Evolutionary conservation across 345 rosid species (phyloP).

Genomic region (Acer campestre): DNA sequence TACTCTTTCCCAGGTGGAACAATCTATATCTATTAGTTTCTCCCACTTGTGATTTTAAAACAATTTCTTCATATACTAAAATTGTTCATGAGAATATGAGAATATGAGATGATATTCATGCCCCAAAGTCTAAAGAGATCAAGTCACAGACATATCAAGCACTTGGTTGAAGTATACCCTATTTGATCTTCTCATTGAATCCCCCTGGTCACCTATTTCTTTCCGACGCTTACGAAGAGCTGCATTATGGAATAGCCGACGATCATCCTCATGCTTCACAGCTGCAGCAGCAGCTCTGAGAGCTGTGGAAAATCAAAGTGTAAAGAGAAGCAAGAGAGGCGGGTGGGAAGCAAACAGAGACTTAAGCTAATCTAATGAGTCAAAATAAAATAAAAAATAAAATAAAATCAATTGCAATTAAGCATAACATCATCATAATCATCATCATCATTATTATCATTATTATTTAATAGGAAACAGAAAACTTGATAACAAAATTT

Average conservation of each 20-base stretch:
- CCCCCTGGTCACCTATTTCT: conserved; percentile 82
- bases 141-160: neutral
- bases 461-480: no score
- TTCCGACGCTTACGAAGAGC: conserved; percentile 91
- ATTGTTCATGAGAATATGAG: neutral
- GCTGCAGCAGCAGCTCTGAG: conserved; percentile 96
- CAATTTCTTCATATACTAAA: neutral
- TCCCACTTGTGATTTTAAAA: conserved; percentile 1
- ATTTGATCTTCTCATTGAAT: conserved; percentile 59
- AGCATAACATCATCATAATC: conserved; percentile 2
- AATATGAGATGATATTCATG: neutral
- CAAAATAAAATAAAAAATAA: neutral
- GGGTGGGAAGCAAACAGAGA: neutral
- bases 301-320: conserved; percentile 46
- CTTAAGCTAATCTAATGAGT: neutral
- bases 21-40: neutral
- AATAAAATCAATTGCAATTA: conserved; percentile 4
- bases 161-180: conserved; percentile 40
- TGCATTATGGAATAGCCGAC: conserved; percentile 89
- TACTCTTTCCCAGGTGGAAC: neutral
- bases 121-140: conserved; percentile 2
- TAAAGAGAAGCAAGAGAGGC: conserved; percentile 5
- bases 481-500: neutral
- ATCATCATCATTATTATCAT: no score
- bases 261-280: conserved; percentile 88